Conservation (phyloP, 768 basidiomycete genomes). For the Infundibulicybe gibba region DNA sequence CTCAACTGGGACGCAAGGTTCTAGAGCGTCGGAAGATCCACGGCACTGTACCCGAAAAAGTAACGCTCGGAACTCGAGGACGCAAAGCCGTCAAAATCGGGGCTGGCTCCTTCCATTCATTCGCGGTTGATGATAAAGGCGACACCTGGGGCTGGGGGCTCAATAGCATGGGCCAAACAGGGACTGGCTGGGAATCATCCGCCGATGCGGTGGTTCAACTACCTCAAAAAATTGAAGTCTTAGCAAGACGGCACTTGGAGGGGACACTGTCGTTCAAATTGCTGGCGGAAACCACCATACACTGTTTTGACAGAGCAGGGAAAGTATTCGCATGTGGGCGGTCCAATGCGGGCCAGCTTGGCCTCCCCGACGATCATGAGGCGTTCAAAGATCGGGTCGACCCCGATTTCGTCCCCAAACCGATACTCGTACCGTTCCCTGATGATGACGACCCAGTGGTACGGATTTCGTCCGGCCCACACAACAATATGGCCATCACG, state of each 20-base stretch:
- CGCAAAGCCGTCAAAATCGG: slow-evolving; percentile 65
- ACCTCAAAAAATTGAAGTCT: slow-evolving; percentile 66
- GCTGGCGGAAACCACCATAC: slow-evolving; percentile 86
- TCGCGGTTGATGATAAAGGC: slow-evolving; percentile 73
- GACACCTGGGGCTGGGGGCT: slow-evolving; percentile 93
- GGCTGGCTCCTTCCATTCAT: slow-evolving; percentile 83
- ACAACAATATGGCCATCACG: slow-evolving; percentile 72
- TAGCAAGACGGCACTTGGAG: slow-evolving; percentile 55
- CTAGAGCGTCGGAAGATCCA: slow-evolving; percentile 85
- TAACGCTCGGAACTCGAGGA: slow-evolving; percentile 55
- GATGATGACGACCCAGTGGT: slow-evolving; percentile 61
- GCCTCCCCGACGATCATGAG: slow-evolving; percentile 67
- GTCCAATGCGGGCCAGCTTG: slow-evolving; percentile 80
- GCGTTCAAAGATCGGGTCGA: slow-evolving; percentile 53
- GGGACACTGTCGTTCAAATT: slow-evolving; percentile 67
- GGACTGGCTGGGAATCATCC: slow-evolving; percentile 46
- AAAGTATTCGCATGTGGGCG: slow-evolving; percentile 87
- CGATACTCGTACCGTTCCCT: slow-evolving; percentile 64
- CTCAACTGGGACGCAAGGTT: slow-evolving; percentile 88
- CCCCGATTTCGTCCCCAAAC: slow-evolving; percentile 60
- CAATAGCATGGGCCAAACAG: slow-evolving; percentile 85
- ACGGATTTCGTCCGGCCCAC: slow-evolving; percentile 63
- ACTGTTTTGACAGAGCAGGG: slow-evolving; percentile 78
- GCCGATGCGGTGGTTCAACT: slow-evolving; percentile 54
- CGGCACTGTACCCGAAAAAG: slow-evolving; percentile 84